Evolutionary conservation across 1,139 yeast species (phyloP), one percentile per base, ranked within the genome.

Genomic region (Zhuliangozyma blackwelliae): DNA sequence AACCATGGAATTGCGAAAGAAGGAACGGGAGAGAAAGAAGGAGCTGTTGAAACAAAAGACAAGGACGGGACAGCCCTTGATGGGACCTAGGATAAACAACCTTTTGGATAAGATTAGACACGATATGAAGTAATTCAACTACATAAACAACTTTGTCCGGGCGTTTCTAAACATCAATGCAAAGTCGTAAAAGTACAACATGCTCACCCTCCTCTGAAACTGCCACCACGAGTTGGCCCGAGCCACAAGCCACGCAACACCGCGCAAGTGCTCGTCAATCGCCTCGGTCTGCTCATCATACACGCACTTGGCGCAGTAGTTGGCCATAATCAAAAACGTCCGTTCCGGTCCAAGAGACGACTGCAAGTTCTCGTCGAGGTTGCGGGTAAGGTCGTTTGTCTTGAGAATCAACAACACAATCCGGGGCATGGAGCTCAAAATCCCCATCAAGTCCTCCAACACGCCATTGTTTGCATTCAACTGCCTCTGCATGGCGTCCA

Each of bases 341-440:
- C 96, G 69, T 55, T 86, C 92, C 2, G 89, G 85, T 0, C 97
- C 97, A 33, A 90, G 63, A 0, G 97, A 95, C 45, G 82, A 80
- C 33, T 84, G 76, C 41, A 92, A 69, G 43, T 77, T 72, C 52
- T 92, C 97, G 59, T 92, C 98, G 36, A 92, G 66, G 47, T 81
- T 82, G 50, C 99, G 72, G 0, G 96, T 89, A 40, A 94, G 68
- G 64, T 94, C 99, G 55, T 94, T 92, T 0, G 99, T 94, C 56
- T 94, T 94, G 51, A 94, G 67, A 39, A 94, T 86, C 45, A 92
- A 70, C 32, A 94, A 61, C 22, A 92, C 95, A 25, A 90, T 78
- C 35, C 92, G 68, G 2, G 99, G 99, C 67, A 94, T 79, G 19
- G 75, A 68, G 22, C 92, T 79, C 35, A 94, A 67, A 39, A 94